Conservation (phyloP, 148 eudicot genomes). For the Rhododendron molle region DNA sequence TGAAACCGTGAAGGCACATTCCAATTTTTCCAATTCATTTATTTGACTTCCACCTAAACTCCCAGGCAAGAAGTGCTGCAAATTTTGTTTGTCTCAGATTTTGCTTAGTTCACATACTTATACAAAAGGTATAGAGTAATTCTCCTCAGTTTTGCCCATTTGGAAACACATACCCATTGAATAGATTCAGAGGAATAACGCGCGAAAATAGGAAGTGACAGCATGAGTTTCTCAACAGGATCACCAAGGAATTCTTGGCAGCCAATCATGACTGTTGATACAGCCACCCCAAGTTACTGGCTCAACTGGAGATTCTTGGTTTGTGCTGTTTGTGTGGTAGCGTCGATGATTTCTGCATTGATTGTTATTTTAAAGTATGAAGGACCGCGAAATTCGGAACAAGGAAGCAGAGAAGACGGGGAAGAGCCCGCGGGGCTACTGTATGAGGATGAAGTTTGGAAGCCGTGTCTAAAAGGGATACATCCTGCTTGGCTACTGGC, state of each 20-base stretch:
- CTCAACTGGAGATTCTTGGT: slow-evolving; percentile 75
- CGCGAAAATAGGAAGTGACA: slow-evolving; percentile 6
- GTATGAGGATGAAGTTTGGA: slow-evolving; percentile 79
- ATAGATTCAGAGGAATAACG: slow-evolving; percentile 11
- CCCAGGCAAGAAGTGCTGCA: slow-evolving; percentile 36
- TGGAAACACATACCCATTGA: neutral
- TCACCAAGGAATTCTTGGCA: slow-evolving; percentile 57
- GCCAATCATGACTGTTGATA: slow-evolving; percentile 44
- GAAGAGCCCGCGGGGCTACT: slow-evolving; percentile 37
- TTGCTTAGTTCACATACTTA: slow-evolving; percentile 22
- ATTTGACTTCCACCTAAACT: slow-evolving; percentile 8
- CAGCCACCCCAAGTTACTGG: slow-evolving; percentile 68
- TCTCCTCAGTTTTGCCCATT: slow-evolving; percentile 25
- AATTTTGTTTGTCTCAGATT: slow-evolving; percentile 24
- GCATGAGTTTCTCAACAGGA: slow-evolving; percentile 56
- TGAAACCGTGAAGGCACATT: slow-evolving; percentile 14
- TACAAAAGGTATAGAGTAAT: slow-evolving; percentile 14
- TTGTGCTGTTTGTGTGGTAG: slow-evolving; percentile 52
- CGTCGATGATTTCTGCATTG: slow-evolving; percentile 44
- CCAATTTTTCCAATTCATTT: neutral
- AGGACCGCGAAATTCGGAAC: slow-evolving; percentile 23
- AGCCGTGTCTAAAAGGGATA: slow-evolving; percentile 60
- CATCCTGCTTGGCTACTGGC: slow-evolving; percentile 81
- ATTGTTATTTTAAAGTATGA: slow-evolving; percentile 54
- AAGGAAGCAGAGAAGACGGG: neutral